These are phyloP conservation scores for Houttuynia cordata DNA, from an alignment of 164 flowering plant species.

Conservation along the genomic window DNA sequence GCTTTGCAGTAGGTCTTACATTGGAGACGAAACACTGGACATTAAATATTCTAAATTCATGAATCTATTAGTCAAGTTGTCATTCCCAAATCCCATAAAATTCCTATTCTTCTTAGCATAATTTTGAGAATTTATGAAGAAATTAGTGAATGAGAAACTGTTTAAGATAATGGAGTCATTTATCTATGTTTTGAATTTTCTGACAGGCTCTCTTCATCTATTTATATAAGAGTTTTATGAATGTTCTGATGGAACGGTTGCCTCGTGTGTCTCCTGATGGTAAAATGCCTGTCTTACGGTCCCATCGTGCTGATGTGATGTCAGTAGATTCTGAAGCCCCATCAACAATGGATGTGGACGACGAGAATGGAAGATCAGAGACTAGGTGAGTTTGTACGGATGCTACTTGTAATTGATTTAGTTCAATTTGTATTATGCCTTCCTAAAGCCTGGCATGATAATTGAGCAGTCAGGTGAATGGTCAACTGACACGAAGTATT, in stretches of 20 bases:
- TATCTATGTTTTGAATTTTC: neutral
- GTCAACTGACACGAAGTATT: slow-evolving; percentile 18
- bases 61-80: no score
- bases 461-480: slow-evolving; percentile 43
- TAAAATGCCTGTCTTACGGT: slow-evolving; percentile 26
- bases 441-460: neutral
- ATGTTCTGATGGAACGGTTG: slow-evolving; percentile 64
- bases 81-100: no score
- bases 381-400: slow-evolving; percentile 29
- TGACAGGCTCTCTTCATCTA: slow-evolving; percentile 59
- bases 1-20: no score
- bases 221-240: slow-evolving; percentile 57
- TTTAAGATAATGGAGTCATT: no score
- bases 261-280: slow-evolving; percentile 38
- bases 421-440: neutral
- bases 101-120: no score
- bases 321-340: slow-evolving; percentile 57
- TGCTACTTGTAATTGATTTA: neutral
- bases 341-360: slow-evolving; percentile 64
- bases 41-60: no score
- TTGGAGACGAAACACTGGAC: no score
- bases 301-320: slow-evolving; percentile 32
- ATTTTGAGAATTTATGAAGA: no score
- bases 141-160: no score
- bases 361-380: slow-evolving; percentile 39